phyloP scores from a whole-genome alignment of 441 rosid species.

The Lepidium campestre region DNA sequence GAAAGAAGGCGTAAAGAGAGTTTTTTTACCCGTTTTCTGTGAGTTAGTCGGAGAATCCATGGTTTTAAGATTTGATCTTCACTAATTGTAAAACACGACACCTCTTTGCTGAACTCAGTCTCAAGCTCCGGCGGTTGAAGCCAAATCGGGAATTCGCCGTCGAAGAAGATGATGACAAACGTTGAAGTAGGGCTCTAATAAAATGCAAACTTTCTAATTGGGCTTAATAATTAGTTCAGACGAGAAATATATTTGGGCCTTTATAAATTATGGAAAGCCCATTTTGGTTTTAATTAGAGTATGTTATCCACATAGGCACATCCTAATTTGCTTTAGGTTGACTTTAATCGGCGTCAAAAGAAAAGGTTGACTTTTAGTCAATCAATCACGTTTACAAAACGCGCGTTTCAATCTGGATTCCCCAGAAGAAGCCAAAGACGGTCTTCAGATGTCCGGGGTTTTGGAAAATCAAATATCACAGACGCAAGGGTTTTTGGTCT shows the following conservation, averaged over 20 bases:
- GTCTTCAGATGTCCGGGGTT: slow-evolving; percentile 10
- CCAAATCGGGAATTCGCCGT: slow-evolving; percentile 1
- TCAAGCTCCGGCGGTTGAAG: slow-evolving; percentile 1
- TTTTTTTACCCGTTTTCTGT: slow-evolving; percentile 40
- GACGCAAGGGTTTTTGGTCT: slow-evolving; percentile 3
- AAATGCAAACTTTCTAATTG: neutral
- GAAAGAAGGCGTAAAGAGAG: neutral
- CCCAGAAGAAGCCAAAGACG: neutral
- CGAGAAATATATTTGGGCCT: neutral
- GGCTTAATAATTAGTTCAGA: neutral
- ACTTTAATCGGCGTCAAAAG: neutral
- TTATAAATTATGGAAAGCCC: neutral
- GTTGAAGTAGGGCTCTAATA: neutral
- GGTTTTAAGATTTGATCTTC: neutral
- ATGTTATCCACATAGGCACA: no score
- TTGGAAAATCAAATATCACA: neutral
- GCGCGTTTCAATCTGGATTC: neutral
- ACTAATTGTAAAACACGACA: neutral
- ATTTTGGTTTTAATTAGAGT: neutral
- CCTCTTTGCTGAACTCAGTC: neutral
- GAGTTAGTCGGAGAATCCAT: slow-evolving; percentile 42
- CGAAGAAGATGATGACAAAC: neutral
- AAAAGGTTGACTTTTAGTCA: no score
- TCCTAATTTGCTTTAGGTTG: neutral
- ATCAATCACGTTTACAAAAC: neutral